Percentiles rank a stretch among this genome's conserved stretches.
Evolutionary conservation across 1,284 basidiomycete genomes (phyloP).

Genomic region (Ustilago loliicola): DNA sequence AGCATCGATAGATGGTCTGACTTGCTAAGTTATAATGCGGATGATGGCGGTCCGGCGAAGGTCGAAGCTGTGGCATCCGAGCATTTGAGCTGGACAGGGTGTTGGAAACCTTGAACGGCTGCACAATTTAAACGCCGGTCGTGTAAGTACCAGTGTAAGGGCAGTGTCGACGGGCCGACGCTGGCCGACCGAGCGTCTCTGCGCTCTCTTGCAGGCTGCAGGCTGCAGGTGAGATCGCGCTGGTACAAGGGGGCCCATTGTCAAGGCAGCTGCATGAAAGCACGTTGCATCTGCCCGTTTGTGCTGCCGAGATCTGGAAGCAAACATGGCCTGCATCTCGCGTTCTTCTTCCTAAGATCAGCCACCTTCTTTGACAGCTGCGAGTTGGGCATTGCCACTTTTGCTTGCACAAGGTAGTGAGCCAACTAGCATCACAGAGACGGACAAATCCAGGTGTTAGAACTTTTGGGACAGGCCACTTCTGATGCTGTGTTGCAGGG

Average conservation of each 20-base stretch:
- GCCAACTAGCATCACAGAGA: too few species aligned
- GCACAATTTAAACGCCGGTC: constrained; percentile 1
- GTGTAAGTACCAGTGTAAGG: background rate
- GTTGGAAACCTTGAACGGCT: background rate
- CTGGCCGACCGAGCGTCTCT: background rate
- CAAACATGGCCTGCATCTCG: background rate
- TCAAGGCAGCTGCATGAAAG: background rate
- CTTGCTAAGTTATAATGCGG: background rate
- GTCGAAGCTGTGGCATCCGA: background rate
- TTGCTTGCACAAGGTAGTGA: too few species aligned
- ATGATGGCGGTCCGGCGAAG: background rate
- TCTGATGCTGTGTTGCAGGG: too few species aligned
- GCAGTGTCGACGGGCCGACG: background rate
- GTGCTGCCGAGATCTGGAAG: background rate
- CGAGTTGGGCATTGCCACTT: too few species aligned
- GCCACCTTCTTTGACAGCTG: too few species aligned
- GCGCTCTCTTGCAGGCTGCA: background rate
- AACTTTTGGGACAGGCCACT: too few species aligned
- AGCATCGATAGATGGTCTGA: too few species aligned
- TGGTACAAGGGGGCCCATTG: constrained; percentile 7
- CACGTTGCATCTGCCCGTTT: background rate
- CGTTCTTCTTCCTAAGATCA: background rate
- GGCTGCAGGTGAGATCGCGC: background rate
- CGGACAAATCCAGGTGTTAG: too few species aligned
- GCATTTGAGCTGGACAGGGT: background rate